Conservation (phyloP, 2,329 filamentous ascomycete species). For the Penicillium fuscoglaucum region DNA sequence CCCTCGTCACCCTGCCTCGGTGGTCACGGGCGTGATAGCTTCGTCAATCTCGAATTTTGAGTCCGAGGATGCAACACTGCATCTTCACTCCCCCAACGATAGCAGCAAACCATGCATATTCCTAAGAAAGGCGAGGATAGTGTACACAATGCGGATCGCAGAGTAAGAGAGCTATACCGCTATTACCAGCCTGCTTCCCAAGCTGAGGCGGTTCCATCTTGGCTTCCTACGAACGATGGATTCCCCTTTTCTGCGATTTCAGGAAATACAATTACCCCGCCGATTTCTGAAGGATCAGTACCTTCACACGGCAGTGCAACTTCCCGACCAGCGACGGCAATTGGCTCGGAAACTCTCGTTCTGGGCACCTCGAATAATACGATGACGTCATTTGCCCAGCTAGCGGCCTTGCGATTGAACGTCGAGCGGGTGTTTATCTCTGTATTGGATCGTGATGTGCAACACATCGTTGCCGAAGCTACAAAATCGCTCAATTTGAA, state of each 20-base stretch:
- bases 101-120: conserved; percentile 18
- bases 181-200: conserved; percentile 37
- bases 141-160: conserved; percentile 33
- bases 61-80: conserved; percentile 18
- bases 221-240: conserved; percentile 14
- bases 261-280: conserved; percentile 12
- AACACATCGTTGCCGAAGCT: conserved; percentile 55
- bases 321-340: conserved; percentile 17
- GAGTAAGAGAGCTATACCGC: conserved; percentile 42
- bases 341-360: conserved; percentile 28
- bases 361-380: conserved; percentile 37
- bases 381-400: conserved; percentile 38
- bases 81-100: conserved; percentile 2
- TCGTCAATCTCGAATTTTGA: not conserved
- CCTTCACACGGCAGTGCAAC: conserved; percentile 12
- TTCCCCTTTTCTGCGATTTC: conserved; percentile 11
- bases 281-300: conserved; percentile 14
- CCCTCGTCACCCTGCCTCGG: not conserved
- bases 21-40: not conserved
- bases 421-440: conserved; percentile 42
- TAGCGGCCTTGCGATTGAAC: conserved; percentile 37
- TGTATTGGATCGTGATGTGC: conserved; percentile 50
- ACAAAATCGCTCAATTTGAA: conserved; percentile 45
- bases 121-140: conserved; percentile 10
- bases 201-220: conserved; percentile 15